Percentiles rank a stretch among this genome's conserved stretches.
Evolutionary conservation across 495 filamentous ascomycete genomes (phyloP).

Genomic region (Trichoderma asperelloides): DNA sequence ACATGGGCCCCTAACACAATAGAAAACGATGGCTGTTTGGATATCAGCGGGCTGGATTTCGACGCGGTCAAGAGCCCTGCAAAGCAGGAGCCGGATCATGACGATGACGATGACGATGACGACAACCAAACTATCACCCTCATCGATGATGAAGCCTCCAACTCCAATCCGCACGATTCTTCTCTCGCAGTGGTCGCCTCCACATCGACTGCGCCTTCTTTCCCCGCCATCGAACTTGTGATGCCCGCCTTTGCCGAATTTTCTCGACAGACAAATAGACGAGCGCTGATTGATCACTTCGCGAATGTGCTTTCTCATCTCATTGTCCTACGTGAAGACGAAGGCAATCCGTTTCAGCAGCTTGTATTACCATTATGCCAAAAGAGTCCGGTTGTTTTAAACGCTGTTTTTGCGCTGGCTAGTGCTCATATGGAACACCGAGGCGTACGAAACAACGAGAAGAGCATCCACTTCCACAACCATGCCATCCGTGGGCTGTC

Average conservation of each 20-base stretch:
- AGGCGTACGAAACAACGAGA: slow-evolving; percentile 45
- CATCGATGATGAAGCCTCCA: neutral
- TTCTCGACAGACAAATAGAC: slow-evolving; percentile 42
- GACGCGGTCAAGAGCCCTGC: neutral
- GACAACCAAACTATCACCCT: neutral
- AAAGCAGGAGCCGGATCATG: neutral
- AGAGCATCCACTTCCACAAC: slow-evolving; percentile 50
- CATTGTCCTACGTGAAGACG: slow-evolving; percentile 55
- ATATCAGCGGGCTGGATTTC: neutral
- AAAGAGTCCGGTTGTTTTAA: slow-evolving; percentile 42
- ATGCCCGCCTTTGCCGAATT: slow-evolving; percentile 48
- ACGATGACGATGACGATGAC: neutral
- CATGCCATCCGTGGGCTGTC: slow-evolving; percentile 50
- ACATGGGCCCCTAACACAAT: neutral
- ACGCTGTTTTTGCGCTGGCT: slow-evolving; percentile 50
- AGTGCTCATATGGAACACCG: slow-evolving; percentile 52
- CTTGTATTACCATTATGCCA: slow-evolving; percentile 49
- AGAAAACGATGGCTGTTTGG: neutral
- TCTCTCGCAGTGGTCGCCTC: neutral
- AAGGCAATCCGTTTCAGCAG: slow-evolving; percentile 54
- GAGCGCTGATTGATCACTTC: slow-evolving; percentile 52
- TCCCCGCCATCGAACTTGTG: slow-evolving; percentile 39
- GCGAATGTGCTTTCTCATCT: slow-evolving; percentile 54
- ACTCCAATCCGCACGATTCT: neutral
- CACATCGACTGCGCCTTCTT: slow-evolving; percentile 21